Conservation (phyloP, 2,329 filamentous ascomycete species). For the Mycosphaerella arachidis region DNA sequence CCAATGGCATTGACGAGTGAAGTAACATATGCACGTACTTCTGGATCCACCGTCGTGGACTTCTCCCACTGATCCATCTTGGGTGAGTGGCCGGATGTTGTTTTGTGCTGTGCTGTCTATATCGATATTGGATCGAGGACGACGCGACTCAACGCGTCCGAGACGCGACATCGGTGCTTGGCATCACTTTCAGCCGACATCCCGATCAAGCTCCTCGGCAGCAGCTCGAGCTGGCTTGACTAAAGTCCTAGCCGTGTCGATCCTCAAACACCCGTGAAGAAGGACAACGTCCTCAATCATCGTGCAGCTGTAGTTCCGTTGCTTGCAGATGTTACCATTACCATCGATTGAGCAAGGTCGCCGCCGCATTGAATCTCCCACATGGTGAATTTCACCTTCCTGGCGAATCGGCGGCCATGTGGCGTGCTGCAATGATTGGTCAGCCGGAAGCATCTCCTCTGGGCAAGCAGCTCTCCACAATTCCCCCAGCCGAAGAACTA, state of each 20-base stretch:
- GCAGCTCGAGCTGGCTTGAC: too few relatives aligned
- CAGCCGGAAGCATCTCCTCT: slow-evolving; percentile 1
- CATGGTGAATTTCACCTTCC: neutral
- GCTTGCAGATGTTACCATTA: slow-evolving; percentile 2
- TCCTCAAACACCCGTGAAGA: neutral
- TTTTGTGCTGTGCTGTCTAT: neutral
- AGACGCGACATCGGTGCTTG: neutral
- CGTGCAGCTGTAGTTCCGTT: neutral
- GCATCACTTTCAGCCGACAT: neutral
- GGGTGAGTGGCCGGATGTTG: neutral
- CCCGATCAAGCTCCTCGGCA: too few relatives aligned
- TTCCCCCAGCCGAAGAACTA: neutral
- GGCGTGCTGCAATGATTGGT: too few relatives aligned
- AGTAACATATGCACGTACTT: slow-evolving; percentile 88
- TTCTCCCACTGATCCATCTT: slow-evolving; percentile 19
- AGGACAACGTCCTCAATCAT: too few relatives aligned
- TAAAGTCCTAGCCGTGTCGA: too few relatives aligned
- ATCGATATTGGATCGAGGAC: neutral
- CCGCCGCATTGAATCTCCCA: neutral
- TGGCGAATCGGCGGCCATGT: neutral
- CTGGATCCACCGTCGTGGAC: slow-evolving; percentile 64
- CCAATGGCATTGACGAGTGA: slow-evolving; percentile 84
- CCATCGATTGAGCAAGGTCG: neutral
- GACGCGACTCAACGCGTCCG: slow-evolving; percentile 1
- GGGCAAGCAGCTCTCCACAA: neutral